These are phyloP conservation scores for Globisporangium solare DNA, from an alignment of 352 stramenopile species.

Conservation along the genomic window DNA sequence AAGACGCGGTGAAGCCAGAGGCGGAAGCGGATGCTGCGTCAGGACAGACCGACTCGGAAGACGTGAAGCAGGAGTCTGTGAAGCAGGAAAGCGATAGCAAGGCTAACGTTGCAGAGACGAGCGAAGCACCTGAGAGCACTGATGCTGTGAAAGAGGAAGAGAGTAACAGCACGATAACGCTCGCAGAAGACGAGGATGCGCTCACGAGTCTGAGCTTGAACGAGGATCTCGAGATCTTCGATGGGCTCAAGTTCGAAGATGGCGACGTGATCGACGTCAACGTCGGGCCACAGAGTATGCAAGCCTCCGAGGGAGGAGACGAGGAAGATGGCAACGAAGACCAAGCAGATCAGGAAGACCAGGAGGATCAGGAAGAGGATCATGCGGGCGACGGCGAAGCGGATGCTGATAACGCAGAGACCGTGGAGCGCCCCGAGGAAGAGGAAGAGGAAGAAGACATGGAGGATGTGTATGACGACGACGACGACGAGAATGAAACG, in stretches of 20 bases:
- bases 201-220: conserved; percentile 73
- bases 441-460: conserved; percentile 39
- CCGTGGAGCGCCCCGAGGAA: conserved; percentile 23
- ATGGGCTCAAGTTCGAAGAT: conserved; percentile 83
- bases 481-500: conserved; percentile 39
- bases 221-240: conserved; percentile 80
- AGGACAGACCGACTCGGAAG: conserved; percentile 29
- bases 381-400: conserved; percentile 16
- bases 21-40: conserved; percentile 15
- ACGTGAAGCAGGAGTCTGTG: conserved; percentile 25
- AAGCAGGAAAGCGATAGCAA: conserved; percentile 1
- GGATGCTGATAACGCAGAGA: conserved; percentile 35
- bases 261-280: conserved; percentile 79
- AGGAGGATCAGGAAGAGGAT: not conserved
- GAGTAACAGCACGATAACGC: conserved; percentile 2
- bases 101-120: not conserved
- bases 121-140: not conserved
- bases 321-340: conserved; percentile 15
- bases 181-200: conserved; percentile 47
- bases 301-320: conserved; percentile 19
- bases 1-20: conserved; percentile 7
- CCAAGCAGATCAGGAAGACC: conserved; percentile 1
- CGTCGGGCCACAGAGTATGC: conserved; percentile 15
- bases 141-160: conserved; percentile 5
- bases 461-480: conserved; percentile 50